A percentile compares a stretch with the other conserved stretches of the same genome.
phyloP scores from a whole-genome alignment of 495 filamentous ascomycete genomes.

The Annulohypoxylon stygium region DNA sequence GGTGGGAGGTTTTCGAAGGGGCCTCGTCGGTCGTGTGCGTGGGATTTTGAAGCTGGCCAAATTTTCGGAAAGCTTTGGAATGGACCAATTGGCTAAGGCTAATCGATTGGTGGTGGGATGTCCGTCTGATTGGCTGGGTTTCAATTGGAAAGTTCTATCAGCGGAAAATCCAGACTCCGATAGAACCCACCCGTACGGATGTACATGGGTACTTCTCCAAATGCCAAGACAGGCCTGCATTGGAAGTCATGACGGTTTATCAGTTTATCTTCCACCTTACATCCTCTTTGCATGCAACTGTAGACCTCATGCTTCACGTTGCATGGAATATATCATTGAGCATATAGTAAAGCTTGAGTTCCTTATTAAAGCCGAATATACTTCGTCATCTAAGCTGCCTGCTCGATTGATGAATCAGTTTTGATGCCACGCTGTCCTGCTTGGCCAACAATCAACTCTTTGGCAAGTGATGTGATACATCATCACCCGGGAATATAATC shows the following conservation, averaged over 20 bases:
- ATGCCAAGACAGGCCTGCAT: constrained; percentile 30
- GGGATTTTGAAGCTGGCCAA: constrained; percentile 12
- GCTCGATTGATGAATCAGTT: constrained; percentile 6
- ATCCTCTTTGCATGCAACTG: not conserved
- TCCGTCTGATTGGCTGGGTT: constrained; percentile 21
- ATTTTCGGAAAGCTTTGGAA: constrained; percentile 38
- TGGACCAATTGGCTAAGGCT: constrained; percentile 7
- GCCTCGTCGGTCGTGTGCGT: constrained; percentile 7
- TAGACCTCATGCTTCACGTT: constrained; percentile 15
- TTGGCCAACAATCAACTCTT: not conserved
- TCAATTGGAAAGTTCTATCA: constrained; percentile 5
- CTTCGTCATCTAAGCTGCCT: constrained; percentile 17
- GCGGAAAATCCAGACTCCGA: constrained; percentile 44
- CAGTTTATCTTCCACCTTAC: not conserved
- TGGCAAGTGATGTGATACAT: not conserved
- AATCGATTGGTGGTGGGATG: not conserved
- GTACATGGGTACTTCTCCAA: constrained; percentile 8
- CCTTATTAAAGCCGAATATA: constrained; percentile 21
- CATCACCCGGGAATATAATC: not conserved
- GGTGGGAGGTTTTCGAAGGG: not conserved
- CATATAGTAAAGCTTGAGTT: constrained; percentile 30
- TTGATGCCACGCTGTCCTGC: not conserved
- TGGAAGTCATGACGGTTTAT: constrained; percentile 6
- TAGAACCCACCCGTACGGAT: not conserved
- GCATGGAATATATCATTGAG: not conserved